phyloP scores from a whole-genome alignment of 2,329 filamentous ascomycete genomes.

The Botryotinia calthae region DNA sequence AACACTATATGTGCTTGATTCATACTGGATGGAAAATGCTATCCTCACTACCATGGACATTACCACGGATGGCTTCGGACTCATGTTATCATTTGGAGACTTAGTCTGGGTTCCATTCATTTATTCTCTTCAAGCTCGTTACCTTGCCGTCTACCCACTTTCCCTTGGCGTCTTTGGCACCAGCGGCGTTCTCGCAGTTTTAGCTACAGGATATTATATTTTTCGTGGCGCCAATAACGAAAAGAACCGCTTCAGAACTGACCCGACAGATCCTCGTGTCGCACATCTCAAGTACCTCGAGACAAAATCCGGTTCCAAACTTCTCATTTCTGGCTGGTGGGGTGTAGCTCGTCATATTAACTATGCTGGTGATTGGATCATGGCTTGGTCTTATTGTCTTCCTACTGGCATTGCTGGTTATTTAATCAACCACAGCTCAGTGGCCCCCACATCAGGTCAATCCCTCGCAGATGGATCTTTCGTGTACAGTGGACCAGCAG shows the following conservation, averaged over 20 bases:
- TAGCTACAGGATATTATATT: conserved; percentile 76
- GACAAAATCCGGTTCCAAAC: conserved; percentile 76
- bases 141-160: conserved; percentile 78
- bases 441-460: conserved; percentile 50
- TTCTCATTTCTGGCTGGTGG: conserved; percentile 91
- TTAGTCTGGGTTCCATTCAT: conserved; percentile 90
- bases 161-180: conserved; percentile 70
- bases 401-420: conserved; percentile 86
- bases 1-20: conserved; percentile 78
- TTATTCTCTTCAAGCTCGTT: conserved; percentile 81
- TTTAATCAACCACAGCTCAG: conserved; percentile 55
- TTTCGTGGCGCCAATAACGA: conserved; percentile 93
- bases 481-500: conserved; percentile 49
- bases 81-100: conserved; percentile 93
- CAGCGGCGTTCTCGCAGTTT: conserved; percentile 62
- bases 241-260: conserved; percentile 90
- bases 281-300: conserved; percentile 81
- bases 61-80: conserved; percentile 88
- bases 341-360: conserved; percentile 90
- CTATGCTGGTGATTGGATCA: conserved; percentile 92
- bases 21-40: conserved; percentile 81
- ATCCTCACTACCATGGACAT: conserved; percentile 94
- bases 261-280: conserved; percentile 77
- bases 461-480: conserved; percentile 51
- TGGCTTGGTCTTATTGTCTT: conserved; percentile 86